Base-by-base conservation (phyloP, 1,284 basidiomycete genomes). In the Leccinum fallax region DNA sequence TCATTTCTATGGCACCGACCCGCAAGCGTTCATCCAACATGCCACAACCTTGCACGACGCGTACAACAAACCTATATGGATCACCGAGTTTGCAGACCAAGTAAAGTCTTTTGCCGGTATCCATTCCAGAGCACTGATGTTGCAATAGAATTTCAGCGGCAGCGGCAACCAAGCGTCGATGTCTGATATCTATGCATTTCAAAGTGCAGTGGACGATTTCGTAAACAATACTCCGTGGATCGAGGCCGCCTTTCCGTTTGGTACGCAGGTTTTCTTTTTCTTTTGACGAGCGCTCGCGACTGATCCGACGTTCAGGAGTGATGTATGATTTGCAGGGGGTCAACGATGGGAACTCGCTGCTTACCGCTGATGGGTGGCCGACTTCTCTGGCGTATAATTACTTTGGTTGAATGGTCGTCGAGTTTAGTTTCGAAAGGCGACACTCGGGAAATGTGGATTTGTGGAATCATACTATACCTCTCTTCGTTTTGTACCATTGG, bases 71-170 rank as follows among this genome's bases (percentile, higher is more conserved):
- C 78, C 78, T 15, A 79, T 93, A 64, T 85, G 83, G 81, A 74
- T 90, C 58, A 92, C 90, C 6, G 92, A 93, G 71, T 86, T 83
- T 66, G 88, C 87, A 61, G 86, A 86, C 76, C 80, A 85, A 78
- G 86, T 87, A 65, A 16, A 53, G 8, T 28, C 16, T 53, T 32
- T 49, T 13, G 7, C 6, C 3, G 3, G 3, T 3, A 1, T 34
- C 9, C 15, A 5, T 38, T 24, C 19, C 16, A n/a, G 7, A 34
- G n/a, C 16, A 3, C 26, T 59, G 28, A 67, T 28, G 0, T 11
- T 36, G 13, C 8, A 4, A 43, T 21, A 21, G 82, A 84, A 87
- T 78, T 93, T 88, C 77, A 81, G 82, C 70, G 83, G 82, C 43
- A 61, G 43, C 8, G 84, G 83, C 38, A 70, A 79, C 1, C 87